phyloP scores from a whole-genome alignment of 139 green algal genomes.

The Pleodorina starrii region DNA sequence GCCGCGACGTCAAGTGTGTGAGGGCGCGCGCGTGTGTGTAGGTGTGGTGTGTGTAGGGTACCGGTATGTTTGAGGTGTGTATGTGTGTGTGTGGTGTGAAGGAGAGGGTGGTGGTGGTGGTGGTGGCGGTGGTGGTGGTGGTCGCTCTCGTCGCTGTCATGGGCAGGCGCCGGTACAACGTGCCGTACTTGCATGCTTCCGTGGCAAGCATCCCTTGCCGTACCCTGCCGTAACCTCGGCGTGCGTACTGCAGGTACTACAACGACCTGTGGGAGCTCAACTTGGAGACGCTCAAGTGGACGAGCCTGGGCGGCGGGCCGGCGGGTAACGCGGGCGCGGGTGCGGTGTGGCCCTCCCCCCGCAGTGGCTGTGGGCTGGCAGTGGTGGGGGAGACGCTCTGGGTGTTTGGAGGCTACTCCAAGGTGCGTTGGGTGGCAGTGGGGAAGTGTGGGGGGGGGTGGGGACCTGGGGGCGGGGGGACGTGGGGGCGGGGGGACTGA shows the following conservation, averaged over 20 bases:
- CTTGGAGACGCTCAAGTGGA: slow-evolving; percentile 85
- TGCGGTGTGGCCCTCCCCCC: slow-evolving; percentile 63
- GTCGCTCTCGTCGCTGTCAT: no score
- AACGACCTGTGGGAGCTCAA: slow-evolving; percentile 94
- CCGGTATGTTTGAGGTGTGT: neutral
- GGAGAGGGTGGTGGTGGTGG: no score
- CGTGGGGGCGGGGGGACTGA: no score
- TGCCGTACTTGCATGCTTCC: no score
- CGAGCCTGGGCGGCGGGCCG: slow-evolving; percentile 19
- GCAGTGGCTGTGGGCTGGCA: slow-evolving; percentile 83
- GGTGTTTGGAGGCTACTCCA: slow-evolving; percentile 94
- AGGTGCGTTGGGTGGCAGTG: slow-evolving; percentile 55
- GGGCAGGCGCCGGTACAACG: no score
- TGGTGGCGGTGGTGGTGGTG: no score
- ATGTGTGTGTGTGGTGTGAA: neutral
- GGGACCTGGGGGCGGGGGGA: no score
- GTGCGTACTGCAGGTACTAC: slow-evolving; percentile 92
- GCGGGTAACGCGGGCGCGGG: neutral
- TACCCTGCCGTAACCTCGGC: no score
- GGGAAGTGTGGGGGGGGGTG: neutral
- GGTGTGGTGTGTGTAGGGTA: neutral
- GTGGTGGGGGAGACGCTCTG: slow-evolving; percentile 83
- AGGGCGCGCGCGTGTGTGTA: neutral
- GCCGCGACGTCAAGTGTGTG: slow-evolving; percentile 72
- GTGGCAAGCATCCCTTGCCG: no score